Conservation (phyloP, 2,329 filamentous ascomycete species). For the Claviceps capensis region DNA sequence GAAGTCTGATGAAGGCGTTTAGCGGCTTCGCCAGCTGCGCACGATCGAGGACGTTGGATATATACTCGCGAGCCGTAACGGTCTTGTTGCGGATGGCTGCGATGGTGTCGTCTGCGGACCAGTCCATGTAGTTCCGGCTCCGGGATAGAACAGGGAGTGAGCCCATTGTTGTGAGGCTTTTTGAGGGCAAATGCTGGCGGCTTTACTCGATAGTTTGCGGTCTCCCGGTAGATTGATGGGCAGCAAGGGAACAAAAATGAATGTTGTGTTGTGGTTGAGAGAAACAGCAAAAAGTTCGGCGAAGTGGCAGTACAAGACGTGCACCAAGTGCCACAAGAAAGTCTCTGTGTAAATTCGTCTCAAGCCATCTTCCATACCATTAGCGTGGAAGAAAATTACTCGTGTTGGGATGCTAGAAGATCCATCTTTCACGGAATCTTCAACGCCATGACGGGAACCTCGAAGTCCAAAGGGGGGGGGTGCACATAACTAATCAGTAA, state of each 20-base stretch:
- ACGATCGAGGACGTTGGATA: conserved; percentile 1
- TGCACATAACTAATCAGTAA: background rate
- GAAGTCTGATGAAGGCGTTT: conserved; percentile 3
- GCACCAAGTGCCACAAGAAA: too few species aligned
- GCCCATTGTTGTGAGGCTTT: background rate
- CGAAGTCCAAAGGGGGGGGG: background rate
- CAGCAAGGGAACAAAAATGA: too few species aligned
- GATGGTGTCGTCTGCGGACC: conserved; percentile 3
- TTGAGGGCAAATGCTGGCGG: background rate
- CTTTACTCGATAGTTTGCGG: background rate
- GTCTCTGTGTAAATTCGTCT: background rate
- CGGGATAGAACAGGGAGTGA: background rate
- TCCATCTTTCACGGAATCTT: background rate
- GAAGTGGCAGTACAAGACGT: too few species aligned
- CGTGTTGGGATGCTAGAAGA: background rate
- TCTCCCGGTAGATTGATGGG: too few species aligned
- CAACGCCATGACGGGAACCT: background rate
- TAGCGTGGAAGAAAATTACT: background rate
- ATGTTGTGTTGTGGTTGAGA: too few species aligned
- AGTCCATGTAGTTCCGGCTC: background rate
- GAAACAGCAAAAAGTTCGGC: too few species aligned
- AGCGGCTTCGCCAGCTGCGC: background rate
- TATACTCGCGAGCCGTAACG: conserved; percentile 2
- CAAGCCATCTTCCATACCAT: background rate
- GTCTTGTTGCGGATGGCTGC: conserved; percentile 1